phyloP scores from a whole-genome alignment of 2,329 filamentous ascomycete species.

The Colletotrichum horii region DNA sequence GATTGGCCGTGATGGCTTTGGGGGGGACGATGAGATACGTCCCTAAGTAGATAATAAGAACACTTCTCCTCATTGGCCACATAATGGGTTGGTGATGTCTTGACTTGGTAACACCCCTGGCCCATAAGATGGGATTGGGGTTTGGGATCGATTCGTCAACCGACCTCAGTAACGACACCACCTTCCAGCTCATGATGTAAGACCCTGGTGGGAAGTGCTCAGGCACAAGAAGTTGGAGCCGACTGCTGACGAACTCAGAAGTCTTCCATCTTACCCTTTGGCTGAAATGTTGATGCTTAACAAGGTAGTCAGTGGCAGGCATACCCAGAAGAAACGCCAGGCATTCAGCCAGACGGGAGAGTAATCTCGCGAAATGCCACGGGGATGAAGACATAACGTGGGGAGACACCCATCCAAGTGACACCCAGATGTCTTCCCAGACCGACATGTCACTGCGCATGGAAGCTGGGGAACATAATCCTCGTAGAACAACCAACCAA shows the following conservation, averaged over 20 bases:
- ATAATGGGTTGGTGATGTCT: not conserved
- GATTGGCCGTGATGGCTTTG: not conserved
- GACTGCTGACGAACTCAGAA: not conserved
- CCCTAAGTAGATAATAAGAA: not conserved
- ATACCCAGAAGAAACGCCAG: not conserved
- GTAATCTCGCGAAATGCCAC: not conserved
- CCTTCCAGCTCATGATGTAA: not conserved
- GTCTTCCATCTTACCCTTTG: not conserved
- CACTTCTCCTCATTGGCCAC: not conserved
- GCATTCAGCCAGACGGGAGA: not conserved
- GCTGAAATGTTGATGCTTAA: not conserved
- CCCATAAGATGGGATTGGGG: not conserved
- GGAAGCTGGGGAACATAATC: not conserved
- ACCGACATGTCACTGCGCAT: not conserved
- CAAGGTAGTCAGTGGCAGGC: not conserved
- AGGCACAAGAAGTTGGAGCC: not conserved
- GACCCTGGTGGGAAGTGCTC: not conserved
- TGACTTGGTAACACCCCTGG: not conserved
- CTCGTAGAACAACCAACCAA: not conserved
- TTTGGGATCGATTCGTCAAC: not conserved
- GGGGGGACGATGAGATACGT: not conserved
- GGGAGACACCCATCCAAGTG: not conserved
- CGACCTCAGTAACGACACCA: not conserved
- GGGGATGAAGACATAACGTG: not conserved
- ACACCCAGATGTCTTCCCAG: not conserved